phyloP scores from a whole-genome alignment of 2,329 filamentous ascomycete genomes.

The Trichophyton equinum region DNA sequence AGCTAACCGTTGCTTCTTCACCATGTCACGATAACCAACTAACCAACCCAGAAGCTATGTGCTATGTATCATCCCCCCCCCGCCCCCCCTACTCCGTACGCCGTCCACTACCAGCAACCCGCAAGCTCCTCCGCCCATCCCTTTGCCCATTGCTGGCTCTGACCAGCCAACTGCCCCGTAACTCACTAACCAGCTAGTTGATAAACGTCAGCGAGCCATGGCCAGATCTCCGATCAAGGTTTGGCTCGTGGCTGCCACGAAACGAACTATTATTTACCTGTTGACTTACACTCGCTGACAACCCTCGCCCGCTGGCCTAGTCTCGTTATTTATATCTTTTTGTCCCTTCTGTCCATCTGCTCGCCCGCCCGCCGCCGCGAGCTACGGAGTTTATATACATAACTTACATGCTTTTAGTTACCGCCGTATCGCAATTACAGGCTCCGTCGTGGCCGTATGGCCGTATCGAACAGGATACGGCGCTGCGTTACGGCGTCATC shows the following conservation, averaged over 20 bases:
- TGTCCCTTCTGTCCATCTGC: neutral
- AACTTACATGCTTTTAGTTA: neutral
- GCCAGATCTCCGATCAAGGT: constrained; percentile 2
- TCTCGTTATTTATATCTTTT: neutral
- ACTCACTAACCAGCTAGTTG: no score
- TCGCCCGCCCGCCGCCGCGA: no score
- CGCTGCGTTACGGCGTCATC: neutral
- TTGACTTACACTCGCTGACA: neutral
- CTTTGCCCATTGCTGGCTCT: no score
- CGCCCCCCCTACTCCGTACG: no score
- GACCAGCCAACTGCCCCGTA: no score
- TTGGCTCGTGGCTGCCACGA: constrained; percentile 5
- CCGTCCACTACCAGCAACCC: no score
- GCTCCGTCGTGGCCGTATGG: neutral
- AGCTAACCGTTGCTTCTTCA: no score
- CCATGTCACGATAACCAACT: no score
- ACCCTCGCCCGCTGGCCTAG: neutral
- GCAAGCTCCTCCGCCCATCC: no score
- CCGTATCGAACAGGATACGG: neutral
- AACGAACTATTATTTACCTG: neutral
- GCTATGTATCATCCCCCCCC: no score
- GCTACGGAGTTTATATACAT: no score
- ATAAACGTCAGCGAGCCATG: neutral
- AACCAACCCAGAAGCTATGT: no score
- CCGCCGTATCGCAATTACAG: neutral